Conservation (phyloP, 208 protist species). For the Leishmania mexicana region DNA sequence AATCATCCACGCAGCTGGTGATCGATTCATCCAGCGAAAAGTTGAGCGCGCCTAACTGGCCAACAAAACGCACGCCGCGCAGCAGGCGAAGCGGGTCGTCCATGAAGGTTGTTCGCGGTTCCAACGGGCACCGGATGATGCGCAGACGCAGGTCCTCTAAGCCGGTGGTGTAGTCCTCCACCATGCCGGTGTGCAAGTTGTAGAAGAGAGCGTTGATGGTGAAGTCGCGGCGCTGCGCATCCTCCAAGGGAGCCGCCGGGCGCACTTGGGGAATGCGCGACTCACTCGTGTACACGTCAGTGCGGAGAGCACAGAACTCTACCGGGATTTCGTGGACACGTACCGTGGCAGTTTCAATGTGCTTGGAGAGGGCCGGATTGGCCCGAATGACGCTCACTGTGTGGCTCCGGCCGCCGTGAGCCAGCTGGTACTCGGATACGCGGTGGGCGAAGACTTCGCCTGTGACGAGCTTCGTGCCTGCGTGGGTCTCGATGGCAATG, state of each 20-base stretch:
- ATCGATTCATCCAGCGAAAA: conserved; percentile 83
- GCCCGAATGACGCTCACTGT: conserved; percentile 94
- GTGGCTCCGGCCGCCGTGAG: conserved; percentile 37
- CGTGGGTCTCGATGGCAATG: conserved; percentile 94
- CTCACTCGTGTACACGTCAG: conserved; percentile 92
- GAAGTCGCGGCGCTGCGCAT: conserved; percentile 97
- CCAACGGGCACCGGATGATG: conserved; percentile 91
- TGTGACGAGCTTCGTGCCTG: conserved; percentile 38
- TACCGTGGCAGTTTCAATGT: conserved; percentile 97
- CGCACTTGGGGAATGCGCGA: conserved; percentile 93
- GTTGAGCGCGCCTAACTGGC: conserved; percentile 80
- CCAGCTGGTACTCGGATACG: conserved; percentile 77
- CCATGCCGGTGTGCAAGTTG: conserved; percentile 94
- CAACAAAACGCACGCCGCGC: conserved; percentile 93
- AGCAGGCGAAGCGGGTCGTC: conserved; percentile 96
- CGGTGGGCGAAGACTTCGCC: conserved; percentile 92
- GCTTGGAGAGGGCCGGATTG: conserved; percentile 98
- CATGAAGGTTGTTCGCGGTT: conserved; percentile 79
- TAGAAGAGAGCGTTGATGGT: conserved; percentile 99
- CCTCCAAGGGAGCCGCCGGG: conserved; percentile 87
- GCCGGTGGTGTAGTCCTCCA: conserved; percentile 96
- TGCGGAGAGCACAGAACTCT: conserved; percentile 97
- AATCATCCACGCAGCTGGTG: conserved; percentile 46
- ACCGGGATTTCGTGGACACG: conserved; percentile 86
- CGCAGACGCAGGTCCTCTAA: conserved; percentile 86